These are phyloP conservation scores for Candida labiduridarum DNA, from an alignment of 1,139 yeast species.

Conservation along the genomic window DNA sequence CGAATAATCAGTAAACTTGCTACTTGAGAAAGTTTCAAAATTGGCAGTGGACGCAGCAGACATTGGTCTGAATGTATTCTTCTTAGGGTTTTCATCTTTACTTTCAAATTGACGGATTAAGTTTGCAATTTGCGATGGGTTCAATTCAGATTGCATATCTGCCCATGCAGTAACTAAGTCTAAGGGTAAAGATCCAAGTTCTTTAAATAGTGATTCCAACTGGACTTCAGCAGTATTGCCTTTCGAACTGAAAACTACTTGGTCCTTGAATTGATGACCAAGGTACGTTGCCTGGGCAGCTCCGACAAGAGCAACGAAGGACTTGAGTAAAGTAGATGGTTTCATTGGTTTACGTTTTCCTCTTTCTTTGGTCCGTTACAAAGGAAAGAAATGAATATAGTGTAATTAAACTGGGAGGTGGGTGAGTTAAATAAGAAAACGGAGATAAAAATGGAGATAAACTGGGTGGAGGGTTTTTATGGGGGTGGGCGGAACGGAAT, in stretches of 20 bases:
- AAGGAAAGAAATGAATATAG: background rate
- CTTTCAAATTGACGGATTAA: slow-evolving; percentile 22
- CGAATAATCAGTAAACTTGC: slow-evolving; percentile 35
- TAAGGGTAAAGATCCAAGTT: slow-evolving; percentile 4
- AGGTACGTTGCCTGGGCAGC: slow-evolving; percentile 9
- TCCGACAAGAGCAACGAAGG: slow-evolving; percentile 7
- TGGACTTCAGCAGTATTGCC: background rate
- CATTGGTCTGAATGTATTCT: slow-evolving; percentile 7
- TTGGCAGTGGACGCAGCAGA: background rate
- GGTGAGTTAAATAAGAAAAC: background rate
- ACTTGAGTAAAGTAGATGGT: slow-evolving; percentile 1
- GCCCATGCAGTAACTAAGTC: slow-evolving; percentile 23
- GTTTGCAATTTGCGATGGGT: slow-evolving; percentile 20
- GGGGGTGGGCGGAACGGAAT: slow-evolving; percentile 1
- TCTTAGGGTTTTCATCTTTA: slow-evolving; percentile 10
- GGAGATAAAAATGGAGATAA: background rate
- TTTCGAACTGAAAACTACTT: slow-evolving; percentile 12
- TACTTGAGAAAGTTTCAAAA: slow-evolving; percentile 26
- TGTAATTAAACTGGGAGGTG: background rate
- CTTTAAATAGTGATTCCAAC: slow-evolving; percentile 1
- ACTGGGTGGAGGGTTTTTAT: background rate
- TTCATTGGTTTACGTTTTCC: background rate
- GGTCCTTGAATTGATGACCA: slow-evolving; percentile 10
- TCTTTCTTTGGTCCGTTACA: background rate
- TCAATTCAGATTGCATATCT: slow-evolving; percentile 22